A percentile compares a stretch with the other conserved stretches of the same genome.
phyloP scores from a whole-genome alignment of 176 grass and related monocot species.

The Juncus effusus region DNA sequence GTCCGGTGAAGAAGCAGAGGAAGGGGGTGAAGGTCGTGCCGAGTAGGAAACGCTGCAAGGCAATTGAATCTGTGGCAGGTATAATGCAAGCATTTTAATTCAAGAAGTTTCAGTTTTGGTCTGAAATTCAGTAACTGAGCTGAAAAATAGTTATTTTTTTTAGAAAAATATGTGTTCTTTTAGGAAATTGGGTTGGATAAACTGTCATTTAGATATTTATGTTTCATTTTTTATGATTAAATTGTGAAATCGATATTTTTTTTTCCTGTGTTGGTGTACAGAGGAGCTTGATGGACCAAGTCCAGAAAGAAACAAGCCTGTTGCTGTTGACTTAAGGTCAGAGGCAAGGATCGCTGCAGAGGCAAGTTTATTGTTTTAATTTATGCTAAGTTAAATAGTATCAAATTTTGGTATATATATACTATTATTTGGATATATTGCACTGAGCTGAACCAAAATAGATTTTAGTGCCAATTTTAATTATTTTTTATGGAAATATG shows the following conservation, averaged over 20 bases:
- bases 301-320: conserved; percentile 23
- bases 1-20: conserved; percentile 50
- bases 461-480: no score
- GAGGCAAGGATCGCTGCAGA: conserved; percentile 67
- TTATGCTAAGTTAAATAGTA: no score
- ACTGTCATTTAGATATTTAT: not conserved
- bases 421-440: no score
- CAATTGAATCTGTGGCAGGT: conserved; percentile 42
- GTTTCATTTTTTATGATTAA: not conserved
- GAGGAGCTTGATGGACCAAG: conserved; percentile 30
- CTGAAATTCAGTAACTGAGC: not conserved
- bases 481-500: no score
- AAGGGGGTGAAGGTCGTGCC: conserved; percentile 46
- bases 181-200: not conserved
- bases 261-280: conserved; percentile 9
- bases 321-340: conserved; percentile 50
- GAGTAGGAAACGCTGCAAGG: conserved; percentile 49
- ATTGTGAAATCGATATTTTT: conserved; percentile 4
- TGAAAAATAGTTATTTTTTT: conserved; percentile 1
- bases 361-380: conserved; percentile 20
- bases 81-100: conserved; percentile 16
- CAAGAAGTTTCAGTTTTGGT: not conserved
- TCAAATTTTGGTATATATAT: no score
- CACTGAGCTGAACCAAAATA: no score
- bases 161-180: not conserved